Evolutionary conservation across 2,329 filamentous ascomycete genomes (phyloP).

Genomic region (Talaromyces sp.): DNA sequence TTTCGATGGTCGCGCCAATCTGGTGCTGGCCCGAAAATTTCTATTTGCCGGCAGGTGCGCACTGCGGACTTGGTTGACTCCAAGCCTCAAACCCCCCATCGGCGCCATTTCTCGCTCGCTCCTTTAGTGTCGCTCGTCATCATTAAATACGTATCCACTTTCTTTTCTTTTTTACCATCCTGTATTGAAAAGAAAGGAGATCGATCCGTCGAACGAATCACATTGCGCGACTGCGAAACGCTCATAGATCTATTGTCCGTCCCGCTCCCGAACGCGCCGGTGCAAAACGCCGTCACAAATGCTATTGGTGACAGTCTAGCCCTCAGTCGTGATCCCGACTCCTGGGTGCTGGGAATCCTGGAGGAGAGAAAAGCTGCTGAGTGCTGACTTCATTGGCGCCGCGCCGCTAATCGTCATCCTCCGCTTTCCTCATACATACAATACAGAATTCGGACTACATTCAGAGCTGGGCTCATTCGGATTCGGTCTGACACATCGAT

Average conservation of each 20-base stretch:
- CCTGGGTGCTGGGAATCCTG: constrained; percentile 15
- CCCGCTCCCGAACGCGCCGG: neutral
- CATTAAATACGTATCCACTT: neutral
- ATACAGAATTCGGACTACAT: neutral
- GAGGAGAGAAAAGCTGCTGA: neutral
- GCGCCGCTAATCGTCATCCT: constrained; percentile 7
- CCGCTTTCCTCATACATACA: neutral
- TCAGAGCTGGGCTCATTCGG: constrained; percentile 8
- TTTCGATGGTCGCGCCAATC: neutral
- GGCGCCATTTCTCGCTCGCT: neutral
- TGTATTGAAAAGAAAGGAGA: neutral
- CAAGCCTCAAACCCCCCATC: neutral
- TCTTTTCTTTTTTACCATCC: neutral
- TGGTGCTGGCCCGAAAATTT: neutral
- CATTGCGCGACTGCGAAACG: constrained; percentile 7
- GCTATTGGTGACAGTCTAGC: neutral
- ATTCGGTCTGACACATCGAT: constrained; percentile 5
- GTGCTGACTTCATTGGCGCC: neutral
- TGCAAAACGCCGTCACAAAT: neutral
- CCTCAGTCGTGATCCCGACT: neutral
- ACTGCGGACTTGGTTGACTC: neutral
- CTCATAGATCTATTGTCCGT: neutral
- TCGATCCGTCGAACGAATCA: neutral
- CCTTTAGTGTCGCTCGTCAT: neutral
- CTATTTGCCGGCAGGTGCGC: neutral